Percentiles rank a stretch among this genome's conserved stretches.
phyloP scores from a whole-genome alignment of 352 stramenopile species.

The Aphanomyces invadans region DNA sequence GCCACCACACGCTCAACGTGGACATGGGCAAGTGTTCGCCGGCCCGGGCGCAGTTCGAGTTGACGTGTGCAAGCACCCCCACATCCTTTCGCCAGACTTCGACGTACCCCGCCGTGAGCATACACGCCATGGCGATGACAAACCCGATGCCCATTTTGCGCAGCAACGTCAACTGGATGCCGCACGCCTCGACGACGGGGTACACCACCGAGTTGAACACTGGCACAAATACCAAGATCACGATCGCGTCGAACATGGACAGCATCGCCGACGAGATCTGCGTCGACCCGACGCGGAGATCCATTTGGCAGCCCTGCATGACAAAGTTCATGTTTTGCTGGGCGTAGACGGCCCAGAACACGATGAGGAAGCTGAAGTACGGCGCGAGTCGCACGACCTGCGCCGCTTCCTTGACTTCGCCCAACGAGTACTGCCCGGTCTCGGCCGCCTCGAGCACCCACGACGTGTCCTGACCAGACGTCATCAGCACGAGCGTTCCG shows the following conservation, averaged over 20 bases:
- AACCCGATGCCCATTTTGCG: conserved; percentile 84
- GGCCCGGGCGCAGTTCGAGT: conserved; percentile 68
- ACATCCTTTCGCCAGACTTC: conserved; percentile 64
- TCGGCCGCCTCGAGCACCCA: conserved; percentile 55
- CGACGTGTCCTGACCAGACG: conserved; percentile 45
- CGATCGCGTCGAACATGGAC: conserved; percentile 77
- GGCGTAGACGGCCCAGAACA: conserved; percentile 81
- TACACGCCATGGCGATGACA: conserved; percentile 68
- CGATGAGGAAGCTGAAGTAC: conserved; percentile 76
- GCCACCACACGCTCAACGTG: conserved; percentile 82
- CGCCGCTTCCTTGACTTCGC: conserved; percentile 58
- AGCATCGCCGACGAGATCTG: conserved; percentile 82
- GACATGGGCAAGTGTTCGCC: conserved; percentile 66
- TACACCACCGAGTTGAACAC: conserved; percentile 83
- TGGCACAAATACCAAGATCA: conserved; percentile 87
- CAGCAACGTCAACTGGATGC: conserved; percentile 66
- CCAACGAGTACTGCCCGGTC: conserved; percentile 43
- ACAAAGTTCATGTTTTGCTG: conserved; percentile 82
- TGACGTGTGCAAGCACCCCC: conserved; percentile 38
- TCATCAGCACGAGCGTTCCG: conserved; percentile 59
- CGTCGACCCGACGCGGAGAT: conserved; percentile 55
- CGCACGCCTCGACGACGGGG: conserved; percentile 50
- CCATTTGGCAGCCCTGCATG: conserved; percentile 87
- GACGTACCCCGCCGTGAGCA: conserved; percentile 58
- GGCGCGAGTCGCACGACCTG: conserved; percentile 74